Evolutionary conservation across 2,329 filamentous ascomycete genomes (phyloP), one percentile per base, ranked within the genome.

Genomic region (Spiromastix sp.): DNA sequence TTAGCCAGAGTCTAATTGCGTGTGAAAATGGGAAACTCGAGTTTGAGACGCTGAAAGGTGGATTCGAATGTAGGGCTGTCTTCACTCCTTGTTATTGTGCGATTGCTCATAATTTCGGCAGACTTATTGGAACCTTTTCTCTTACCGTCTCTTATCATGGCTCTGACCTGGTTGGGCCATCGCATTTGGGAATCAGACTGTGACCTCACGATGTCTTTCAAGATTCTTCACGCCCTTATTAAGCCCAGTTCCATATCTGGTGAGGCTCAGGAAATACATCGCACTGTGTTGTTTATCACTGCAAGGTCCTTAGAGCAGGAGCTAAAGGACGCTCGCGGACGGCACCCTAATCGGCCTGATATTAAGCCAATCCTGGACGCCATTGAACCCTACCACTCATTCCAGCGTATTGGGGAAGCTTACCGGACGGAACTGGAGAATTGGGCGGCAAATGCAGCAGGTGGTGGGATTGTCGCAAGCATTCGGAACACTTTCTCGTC

Each of bases 121-220:
- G 71, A 78, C 50, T 60, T 80, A 1, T 65, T 77, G 6, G 74
- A 79, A 47, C 74, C 75, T 0, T 79, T 78, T 46, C 57, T 80
- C 9, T 55, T 79, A 3, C 76, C 76, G 1, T 76, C 75, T 2
- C 56, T 80, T 4, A 61, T 78, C 12, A 65, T 72, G 24, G 72
- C 72, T 2, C 52, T 79, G 19, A 67, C 58, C 12, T 80, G 75
- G 74, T 64, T 78, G 35, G 64, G 68, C 4, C 66, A 69, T 29
- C 66, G 73, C 46, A 68, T 73, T 26, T 70, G 69, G 56, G 65
- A 71, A 42, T 58, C 53, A 1, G 56, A 62, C 33, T 55, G 45
- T 36, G 66, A 76, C 34, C 59, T 67, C 1, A 64, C 71, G 13
- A 66, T 72, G 4, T 53, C 72, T 1, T 51, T 77, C 34, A 68